phyloP scores from a whole-genome alignment of 345 rosid species.

The Stellera chamaejasme region DNA sequence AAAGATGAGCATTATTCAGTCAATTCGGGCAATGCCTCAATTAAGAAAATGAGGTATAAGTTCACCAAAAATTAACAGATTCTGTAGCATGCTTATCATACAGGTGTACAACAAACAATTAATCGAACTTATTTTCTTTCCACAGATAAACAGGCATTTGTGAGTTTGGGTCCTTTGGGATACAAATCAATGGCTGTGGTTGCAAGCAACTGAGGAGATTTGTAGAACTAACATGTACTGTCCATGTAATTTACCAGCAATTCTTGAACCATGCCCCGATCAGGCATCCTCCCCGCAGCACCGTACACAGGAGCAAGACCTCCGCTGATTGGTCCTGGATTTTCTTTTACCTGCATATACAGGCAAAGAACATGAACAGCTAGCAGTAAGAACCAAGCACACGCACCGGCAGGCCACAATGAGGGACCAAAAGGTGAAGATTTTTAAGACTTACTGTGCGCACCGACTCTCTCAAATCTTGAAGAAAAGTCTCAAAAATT shows the following conservation, averaged over 20 bases:
- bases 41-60: no score
- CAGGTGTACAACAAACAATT: constrained; percentile 5
- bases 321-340: constrained; percentile 80
- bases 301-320: constrained; percentile 92
- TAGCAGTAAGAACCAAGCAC: neutral
- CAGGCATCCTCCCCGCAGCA: constrained; percentile 87
- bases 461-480: constrained; percentile 65
- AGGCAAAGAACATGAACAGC: neutral
- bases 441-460: constrained; percentile 43
- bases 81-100: neutral
- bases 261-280: constrained; percentile 77
- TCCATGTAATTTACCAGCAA: constrained; percentile 86
- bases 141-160: neutral
- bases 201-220: constrained; percentile 1
- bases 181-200: neutral
- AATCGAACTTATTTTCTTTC: neutral
- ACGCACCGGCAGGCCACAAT: neutral
- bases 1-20: no score
- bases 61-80: no score
- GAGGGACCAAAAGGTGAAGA: neutral
- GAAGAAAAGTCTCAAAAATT: constrained; percentile 48
- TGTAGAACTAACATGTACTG: constrained; percentile 39
- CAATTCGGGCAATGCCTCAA: no score
- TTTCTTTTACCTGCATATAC: constrained; percentile 52
- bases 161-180: neutral